Evolutionary conservation across 208 protist genomes (phyloP).

Genomic region (Acanthamoeba lenticulata): DNA sequence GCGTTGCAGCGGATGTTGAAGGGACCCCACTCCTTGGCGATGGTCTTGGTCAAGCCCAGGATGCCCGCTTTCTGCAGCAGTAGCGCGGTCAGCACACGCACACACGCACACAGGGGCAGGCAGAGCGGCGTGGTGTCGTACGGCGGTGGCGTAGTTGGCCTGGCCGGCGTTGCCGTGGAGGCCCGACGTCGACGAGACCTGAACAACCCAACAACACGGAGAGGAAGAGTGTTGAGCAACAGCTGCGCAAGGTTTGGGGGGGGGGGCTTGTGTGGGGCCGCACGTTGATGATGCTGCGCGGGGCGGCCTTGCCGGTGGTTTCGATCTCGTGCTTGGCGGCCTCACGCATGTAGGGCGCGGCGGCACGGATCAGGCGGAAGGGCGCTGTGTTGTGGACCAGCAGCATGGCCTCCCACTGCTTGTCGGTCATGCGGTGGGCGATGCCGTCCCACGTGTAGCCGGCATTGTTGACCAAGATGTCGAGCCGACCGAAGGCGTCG

Average conservation of each 20-base stretch:
- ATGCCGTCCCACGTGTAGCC: slow-evolving; percentile 81
- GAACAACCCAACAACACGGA: neutral
- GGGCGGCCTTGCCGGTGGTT: neutral
- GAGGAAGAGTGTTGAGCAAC: neutral
- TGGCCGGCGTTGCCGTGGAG: slow-evolving; percentile 82
- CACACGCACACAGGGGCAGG: neutral
- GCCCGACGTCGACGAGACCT: slow-evolving; percentile 76
- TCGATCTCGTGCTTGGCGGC: slow-evolving; percentile 72
- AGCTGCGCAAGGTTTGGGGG: neutral
- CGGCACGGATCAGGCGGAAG: slow-evolving; percentile 77
- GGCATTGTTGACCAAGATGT: slow-evolving; percentile 82
- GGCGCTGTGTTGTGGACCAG: slow-evolving; percentile 75
- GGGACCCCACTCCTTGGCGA: slow-evolving; percentile 74
- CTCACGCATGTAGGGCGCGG: slow-evolving; percentile 79
- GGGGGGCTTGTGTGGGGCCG: neutral
- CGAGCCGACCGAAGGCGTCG: slow-evolving; percentile 22
- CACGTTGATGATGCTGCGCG: slow-evolving; percentile 76
- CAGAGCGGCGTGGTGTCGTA: neutral
- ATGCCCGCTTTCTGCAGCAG: slow-evolving; percentile 73
- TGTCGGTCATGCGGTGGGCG: slow-evolving; percentile 78
- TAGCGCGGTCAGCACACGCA: neutral
- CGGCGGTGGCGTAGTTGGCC: slow-evolving; percentile 79
- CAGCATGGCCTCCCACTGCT: slow-evolving; percentile 76
- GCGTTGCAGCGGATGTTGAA: slow-evolving; percentile 80
- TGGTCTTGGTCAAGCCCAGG: slow-evolving; percentile 72